Percentiles rank a stretch among this genome's conserved stretches.
Conservation (phyloP, 352 stramenopile genomes). For the Phytophthora capsici region DNA sequence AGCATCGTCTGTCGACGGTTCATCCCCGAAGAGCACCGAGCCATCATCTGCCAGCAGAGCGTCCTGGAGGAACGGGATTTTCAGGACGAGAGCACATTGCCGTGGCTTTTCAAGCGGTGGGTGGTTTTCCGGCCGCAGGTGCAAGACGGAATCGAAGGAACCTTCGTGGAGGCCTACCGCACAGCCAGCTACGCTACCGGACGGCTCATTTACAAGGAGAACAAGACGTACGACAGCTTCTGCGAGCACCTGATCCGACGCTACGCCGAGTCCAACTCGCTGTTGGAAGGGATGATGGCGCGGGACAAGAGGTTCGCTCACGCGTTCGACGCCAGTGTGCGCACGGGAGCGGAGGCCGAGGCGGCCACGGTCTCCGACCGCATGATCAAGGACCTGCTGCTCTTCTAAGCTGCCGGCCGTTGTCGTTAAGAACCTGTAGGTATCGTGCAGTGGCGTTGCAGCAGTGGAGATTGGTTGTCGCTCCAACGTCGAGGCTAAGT, state of each 20-base stretch:
- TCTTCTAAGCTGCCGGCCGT: constrained; percentile 56
- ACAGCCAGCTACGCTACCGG: constrained; percentile 86
- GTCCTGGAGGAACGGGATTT: constrained; percentile 87
- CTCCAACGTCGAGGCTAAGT: not conserved
- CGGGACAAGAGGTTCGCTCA: constrained; percentile 77
- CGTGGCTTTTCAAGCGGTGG: constrained; percentile 90
- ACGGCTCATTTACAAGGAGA: constrained; percentile 87
- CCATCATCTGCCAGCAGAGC: constrained; percentile 87
- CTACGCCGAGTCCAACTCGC: constrained; percentile 84
- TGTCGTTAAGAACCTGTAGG: constrained; percentile 29
- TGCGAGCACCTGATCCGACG: constrained; percentile 88
- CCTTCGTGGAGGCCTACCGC: constrained; percentile 82
- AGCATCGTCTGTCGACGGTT: constrained; percentile 74
- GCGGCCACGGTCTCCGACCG: constrained; percentile 75
- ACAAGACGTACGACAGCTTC: constrained; percentile 91
- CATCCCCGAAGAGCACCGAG: constrained; percentile 58
- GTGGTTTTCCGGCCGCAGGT: constrained; percentile 82
- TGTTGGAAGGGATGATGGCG: constrained; percentile 87
- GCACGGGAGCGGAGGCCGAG: constrained; percentile 52
- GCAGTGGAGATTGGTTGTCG: not conserved
- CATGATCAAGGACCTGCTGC: constrained; percentile 87
- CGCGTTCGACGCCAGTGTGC: constrained; percentile 45
- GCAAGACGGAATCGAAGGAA: constrained; percentile 77
- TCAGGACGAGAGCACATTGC: constrained; percentile 76
- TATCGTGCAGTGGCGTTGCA: constrained; percentile 8